These are phyloP conservation scores for Globisporangium heterothallicum DNA, from an alignment of 352 stramenopile species.

Conservation along the genomic window DNA sequence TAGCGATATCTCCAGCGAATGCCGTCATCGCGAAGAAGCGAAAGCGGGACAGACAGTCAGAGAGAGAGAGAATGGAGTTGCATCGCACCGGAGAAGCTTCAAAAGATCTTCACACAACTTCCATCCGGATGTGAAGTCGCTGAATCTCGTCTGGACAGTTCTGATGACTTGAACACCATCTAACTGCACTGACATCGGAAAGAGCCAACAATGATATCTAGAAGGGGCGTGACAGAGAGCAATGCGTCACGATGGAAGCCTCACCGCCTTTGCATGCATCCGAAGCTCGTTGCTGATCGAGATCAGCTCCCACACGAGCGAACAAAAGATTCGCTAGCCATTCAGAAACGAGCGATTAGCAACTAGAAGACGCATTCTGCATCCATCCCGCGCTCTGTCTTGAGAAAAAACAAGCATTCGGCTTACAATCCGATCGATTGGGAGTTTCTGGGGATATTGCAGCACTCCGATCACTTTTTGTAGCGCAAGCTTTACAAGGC, in stretches of 20 bases:
- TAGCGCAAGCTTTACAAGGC: neutral
- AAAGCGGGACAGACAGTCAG: neutral
- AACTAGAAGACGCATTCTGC: neutral
- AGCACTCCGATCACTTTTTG: neutral
- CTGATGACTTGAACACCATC: slow-evolving; percentile 12
- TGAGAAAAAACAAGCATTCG: neutral
- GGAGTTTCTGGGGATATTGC: neutral
- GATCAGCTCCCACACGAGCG: slow-evolving; percentile 23
- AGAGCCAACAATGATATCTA: neutral
- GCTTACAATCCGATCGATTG: slow-evolving; percentile 4
- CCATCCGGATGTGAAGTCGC: slow-evolving; percentile 44
- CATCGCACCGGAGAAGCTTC: slow-evolving; percentile 16
- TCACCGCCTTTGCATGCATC: slow-evolving; percentile 17
- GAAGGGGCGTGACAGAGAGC: neutral
- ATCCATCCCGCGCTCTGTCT: neutral
- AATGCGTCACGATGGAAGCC: neutral
- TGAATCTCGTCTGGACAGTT: slow-evolving; percentile 25
- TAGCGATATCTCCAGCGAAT: too few species aligned
- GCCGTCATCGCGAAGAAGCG: too few species aligned
- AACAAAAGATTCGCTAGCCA: slow-evolving; percentile 3
- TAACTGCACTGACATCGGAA: slow-evolving; percentile 2
- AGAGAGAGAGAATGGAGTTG: neutral
- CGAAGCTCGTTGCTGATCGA: slow-evolving; percentile 21
- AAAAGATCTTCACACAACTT: slow-evolving; percentile 30
- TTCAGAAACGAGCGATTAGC: neutral